These are phyloP conservation scores for Vinca major DNA, from an alignment of 305 asterid genomes.

Conservation along the genomic window DNA sequence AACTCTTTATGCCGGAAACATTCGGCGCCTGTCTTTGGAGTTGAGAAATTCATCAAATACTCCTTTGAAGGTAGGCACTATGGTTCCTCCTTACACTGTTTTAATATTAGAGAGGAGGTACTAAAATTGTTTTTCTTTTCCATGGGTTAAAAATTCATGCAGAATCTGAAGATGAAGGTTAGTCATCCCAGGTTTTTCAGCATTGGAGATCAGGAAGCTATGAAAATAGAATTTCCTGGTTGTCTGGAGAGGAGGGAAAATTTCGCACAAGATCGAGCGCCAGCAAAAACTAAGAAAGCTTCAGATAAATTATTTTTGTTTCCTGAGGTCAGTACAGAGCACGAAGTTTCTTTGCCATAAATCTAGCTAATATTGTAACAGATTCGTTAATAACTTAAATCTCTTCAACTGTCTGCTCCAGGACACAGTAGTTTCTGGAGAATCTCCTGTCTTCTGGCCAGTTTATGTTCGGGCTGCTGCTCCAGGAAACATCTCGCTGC, in stretches of 20 bases:
- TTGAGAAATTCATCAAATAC: conserved; percentile 70
- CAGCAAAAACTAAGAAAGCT: conserved; percentile 28
- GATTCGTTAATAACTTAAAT: conserved; percentile 8
- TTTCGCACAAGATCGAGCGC: conserved; percentile 27
- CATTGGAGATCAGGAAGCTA: conserved; percentile 53
- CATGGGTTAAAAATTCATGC: conserved; percentile 18
- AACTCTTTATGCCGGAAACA: conserved; percentile 75
- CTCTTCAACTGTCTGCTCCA: conserved; percentile 27
- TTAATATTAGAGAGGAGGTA: neutral
- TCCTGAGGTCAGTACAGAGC: conserved; percentile 57
- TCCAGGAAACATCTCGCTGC: conserved; percentile 67
- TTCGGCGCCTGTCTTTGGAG: conserved; percentile 67
- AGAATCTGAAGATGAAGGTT: conserved; percentile 91
- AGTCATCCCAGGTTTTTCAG: conserved; percentile 74
- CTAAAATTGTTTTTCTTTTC: neutral
- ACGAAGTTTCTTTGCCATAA: conserved; percentile 17
- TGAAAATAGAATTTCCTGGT: conserved; percentile 63
- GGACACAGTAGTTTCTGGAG: conserved; percentile 46
- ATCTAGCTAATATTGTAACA: neutral
- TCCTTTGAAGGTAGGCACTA: conserved; percentile 62
- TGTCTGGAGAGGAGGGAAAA: conserved; percentile 47
- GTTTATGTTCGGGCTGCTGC: conserved; percentile 97
- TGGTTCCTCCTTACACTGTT: no score
- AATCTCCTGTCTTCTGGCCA: conserved; percentile 64
- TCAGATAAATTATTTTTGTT: conserved; percentile 40